Evolutionary conservation across 495 filamentous ascomycete genomes (phyloP), one percentile per base, ranked within the genome.

Genomic region (Xylaria castorea): DNA sequence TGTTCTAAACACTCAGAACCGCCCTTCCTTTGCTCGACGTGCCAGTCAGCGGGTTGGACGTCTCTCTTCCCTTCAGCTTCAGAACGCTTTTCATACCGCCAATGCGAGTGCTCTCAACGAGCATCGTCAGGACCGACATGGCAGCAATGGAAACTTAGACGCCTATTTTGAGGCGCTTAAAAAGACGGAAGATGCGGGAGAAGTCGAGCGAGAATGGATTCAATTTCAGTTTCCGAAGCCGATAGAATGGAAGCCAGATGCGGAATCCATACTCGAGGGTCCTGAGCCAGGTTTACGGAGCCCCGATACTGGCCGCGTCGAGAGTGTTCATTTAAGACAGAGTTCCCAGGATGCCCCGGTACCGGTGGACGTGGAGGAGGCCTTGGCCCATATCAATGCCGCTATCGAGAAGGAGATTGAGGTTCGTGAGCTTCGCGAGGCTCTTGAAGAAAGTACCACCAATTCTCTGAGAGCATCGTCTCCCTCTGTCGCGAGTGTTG

Each of bases 131-230:
- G 85, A 86, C 67, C 85, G 81, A 74, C 78, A 68, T 50, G 73
- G 68, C 34, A 81, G 44, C 71, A 75, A 81, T 71, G 88, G 87
- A 62, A 89, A 88, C 67, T 77, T 97, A 83, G 93, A 93, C 34
- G 94, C 93, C 65, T 97, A 97, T 80, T 95, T 94, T 74, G 93
- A 94, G 69, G 92, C 94, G 48, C 93, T 94, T 85, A 93, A 93
- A 79, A 91, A 92, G 78, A 88, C 90, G 66, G 89, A 95, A 81
- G 90, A 89, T 75, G 88, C 83, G 36, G 88, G 84, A 25, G 91
- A 91, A 55, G 76, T 78, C 27, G 91, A 92, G 42, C 89, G 91
- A 74, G 94, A 97, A 78, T 97, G 93, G 93, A 91, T 90, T 46
- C 94, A 97, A 81, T 94, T 94, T 74, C 94, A 97, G 81, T 93